A percentile compares a stretch with the other conserved stretches of the same genome.
Conservation (phyloP, 148 eudicot species). For the Rhododendron ferrugineum region DNA sequence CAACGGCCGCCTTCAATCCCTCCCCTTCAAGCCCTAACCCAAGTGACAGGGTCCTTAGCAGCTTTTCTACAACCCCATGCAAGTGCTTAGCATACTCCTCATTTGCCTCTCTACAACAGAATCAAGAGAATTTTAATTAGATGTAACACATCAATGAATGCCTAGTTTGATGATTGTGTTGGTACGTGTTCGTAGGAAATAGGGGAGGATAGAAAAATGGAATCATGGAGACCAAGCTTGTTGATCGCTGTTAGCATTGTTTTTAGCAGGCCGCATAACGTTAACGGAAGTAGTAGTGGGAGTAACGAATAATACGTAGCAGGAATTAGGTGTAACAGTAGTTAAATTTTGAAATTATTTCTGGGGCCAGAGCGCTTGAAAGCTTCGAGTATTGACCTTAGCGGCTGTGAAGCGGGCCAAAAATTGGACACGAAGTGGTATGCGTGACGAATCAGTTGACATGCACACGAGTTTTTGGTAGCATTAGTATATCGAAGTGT, state of each 20-base stretch:
- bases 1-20: constrained; percentile 26
- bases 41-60: constrained; percentile 28
- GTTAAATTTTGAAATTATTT: no score
- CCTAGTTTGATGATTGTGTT: neutral
- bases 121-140: neutral
- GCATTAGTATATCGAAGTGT: neutral
- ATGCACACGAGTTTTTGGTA: neutral
- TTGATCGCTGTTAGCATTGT: neutral
- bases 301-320: neutral
- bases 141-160: neutral
- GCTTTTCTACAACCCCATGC: constrained; percentile 28
- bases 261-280: neutral
- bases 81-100: constrained; percentile 31
- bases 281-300: neutral
- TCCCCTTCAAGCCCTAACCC: constrained; percentile 38
- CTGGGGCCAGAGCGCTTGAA: no score
- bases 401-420: neutral
- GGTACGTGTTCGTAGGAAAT: neutral
- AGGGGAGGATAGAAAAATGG: neutral
- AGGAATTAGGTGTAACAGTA: neutral
- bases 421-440: neutral
- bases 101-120: constrained; percentile 24
- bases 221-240: neutral
- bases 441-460: neutral
- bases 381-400: neutral